A percentile compares a stretch with the other conserved stretches of the same genome.
Evolutionary conservation across 768 basidiomycete species (phyloP).

Genomic region (Boletales sp.): DNA sequence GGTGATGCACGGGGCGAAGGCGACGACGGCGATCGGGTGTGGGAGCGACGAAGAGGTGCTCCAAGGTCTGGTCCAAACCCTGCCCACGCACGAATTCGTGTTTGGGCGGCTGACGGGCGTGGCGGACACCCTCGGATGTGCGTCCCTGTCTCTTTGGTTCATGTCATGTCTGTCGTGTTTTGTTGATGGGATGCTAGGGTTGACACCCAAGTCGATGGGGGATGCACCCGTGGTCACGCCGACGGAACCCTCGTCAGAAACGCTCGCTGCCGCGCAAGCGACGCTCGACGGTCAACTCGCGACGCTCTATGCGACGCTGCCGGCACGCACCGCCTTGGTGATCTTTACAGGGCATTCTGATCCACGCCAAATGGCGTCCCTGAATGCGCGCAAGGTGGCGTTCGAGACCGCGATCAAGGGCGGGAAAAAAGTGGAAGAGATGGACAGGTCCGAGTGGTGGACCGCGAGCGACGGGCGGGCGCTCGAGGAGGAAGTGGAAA

Average conservation of each 20-base stretch:
- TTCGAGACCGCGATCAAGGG: slow-evolving; percentile 67
- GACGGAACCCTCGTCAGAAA: slow-evolving; percentile 33
- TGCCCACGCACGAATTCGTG: slow-evolving; percentile 69
- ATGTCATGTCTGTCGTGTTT: too few species aligned
- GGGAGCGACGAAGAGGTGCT: slow-evolving; percentile 75
- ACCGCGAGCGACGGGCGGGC: slow-evolving; percentile 70
- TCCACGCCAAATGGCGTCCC: slow-evolving; percentile 71
- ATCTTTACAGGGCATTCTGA: slow-evolving; percentile 89
- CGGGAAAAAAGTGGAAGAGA: slow-evolving; percentile 54
- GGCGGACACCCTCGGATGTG: slow-evolving; percentile 81
- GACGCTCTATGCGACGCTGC: slow-evolving; percentile 63
- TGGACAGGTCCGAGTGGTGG: slow-evolving; percentile 64
- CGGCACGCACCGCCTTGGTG: slow-evolving; percentile 75
- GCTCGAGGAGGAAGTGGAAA: slow-evolving; percentile 76
- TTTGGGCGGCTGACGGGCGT: slow-evolving; percentile 84
- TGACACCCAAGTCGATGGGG: slow-evolving; percentile 49
- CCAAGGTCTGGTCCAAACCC: slow-evolving; percentile 56
- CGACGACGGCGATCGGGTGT: slow-evolving; percentile 73
- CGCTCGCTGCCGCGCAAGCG: slow-evolving; percentile 37
- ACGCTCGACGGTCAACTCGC: slow-evolving; percentile 60
- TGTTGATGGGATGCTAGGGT: slow-evolving; percentile 41
- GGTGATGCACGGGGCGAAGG: slow-evolving; percentile 83
- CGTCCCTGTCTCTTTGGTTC: neutral
- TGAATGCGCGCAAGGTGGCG: slow-evolving; percentile 64
- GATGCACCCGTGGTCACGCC: slow-evolving; percentile 31